These are phyloP conservation scores for Suillus weaverae DNA, from an alignment of 768 basidiomycete species.

Conservation along the genomic window DNA sequence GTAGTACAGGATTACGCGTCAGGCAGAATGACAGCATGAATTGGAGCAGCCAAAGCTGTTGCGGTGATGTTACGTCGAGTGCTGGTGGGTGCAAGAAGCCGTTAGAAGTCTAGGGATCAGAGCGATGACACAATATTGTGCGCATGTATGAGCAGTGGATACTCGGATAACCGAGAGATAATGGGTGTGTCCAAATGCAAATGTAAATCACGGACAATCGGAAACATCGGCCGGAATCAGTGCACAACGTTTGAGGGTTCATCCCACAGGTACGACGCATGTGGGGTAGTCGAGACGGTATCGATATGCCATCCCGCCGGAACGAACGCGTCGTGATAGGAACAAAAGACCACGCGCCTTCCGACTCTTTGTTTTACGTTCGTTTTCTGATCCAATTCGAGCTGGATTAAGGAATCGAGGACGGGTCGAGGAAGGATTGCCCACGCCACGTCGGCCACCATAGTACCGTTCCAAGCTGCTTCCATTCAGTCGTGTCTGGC, in stretches of 20 bases:
- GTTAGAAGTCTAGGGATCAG: not conserved
- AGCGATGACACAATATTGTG: not conserved
- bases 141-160: not conserved
- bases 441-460: not conserved
- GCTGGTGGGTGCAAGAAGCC: not conserved
- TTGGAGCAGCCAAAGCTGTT: not conserved
- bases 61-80: slow-evolving; percentile 5
- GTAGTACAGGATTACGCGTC: not conserved
- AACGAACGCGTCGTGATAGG: slow-evolving; percentile 4
- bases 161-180: not conserved
- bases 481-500: not conserved
- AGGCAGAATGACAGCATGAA: not conserved
- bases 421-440: not conserved
- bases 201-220: slow-evolving; percentile 4
- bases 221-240: not conserved
- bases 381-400: not conserved
- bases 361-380: slow-evolving; percentile 4
- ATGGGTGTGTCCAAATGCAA: not conserved
- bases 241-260: slow-evolving; percentile 1
- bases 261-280: slow-evolving; percentile 2
- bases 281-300: slow-evolving; percentile 1
- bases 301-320: not conserved
- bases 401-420: not conserved
- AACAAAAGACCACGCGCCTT: slow-evolving; percentile 33
- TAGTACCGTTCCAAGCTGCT: not conserved